Percentiles rank a stretch among this genome's conserved stretches.
Conservation (phyloP, 2,329 filamentous ascomycete genomes). For the Diaporthe destruens region DNA sequence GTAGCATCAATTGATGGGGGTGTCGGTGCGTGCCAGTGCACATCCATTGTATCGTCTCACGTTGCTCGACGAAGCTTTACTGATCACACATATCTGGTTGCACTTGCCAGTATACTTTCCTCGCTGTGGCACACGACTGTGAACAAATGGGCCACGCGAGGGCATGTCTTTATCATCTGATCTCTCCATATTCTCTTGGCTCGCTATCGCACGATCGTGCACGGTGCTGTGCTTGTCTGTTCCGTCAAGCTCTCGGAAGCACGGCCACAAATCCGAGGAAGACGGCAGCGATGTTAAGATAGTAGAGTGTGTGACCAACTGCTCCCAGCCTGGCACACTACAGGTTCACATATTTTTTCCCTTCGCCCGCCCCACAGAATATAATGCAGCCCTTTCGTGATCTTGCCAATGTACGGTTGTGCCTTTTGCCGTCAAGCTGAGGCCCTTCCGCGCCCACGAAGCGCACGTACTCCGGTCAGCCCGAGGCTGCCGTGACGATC, state of each 20-base stretch:
- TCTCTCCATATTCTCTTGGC: not conserved
- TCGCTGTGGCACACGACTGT: not conserved
- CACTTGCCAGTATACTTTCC: not conserved
- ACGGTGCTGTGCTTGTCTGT: not conserved
- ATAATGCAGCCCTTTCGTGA: not conserved
- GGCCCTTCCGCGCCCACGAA: not conserved
- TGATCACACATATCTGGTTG: not conserved
- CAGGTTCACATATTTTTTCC: not conserved
- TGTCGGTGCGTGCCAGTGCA: conserved; percentile 11
- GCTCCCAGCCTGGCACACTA: conserved; percentile 10
- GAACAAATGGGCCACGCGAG: not conserved
- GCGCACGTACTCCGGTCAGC: not conserved
- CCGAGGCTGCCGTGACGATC: not conserved
- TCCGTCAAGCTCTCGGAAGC: conserved; percentile 5
- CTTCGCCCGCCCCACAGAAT: not conserved
- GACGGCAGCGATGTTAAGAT: not conserved
- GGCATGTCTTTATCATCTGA: not conserved
- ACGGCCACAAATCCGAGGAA: not conserved
- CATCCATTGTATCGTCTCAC: conserved; percentile 4
- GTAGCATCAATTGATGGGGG: not conserved
- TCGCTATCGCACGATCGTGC: not conserved
- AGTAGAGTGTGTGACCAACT: conserved; percentile 7
- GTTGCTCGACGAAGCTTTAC: conserved; percentile 10
- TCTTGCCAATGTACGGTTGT: not conserved
- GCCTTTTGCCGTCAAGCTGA: not conserved